Conservation (phyloP, 805 yeast species). For the Starmerella etchellsii region DNA sequence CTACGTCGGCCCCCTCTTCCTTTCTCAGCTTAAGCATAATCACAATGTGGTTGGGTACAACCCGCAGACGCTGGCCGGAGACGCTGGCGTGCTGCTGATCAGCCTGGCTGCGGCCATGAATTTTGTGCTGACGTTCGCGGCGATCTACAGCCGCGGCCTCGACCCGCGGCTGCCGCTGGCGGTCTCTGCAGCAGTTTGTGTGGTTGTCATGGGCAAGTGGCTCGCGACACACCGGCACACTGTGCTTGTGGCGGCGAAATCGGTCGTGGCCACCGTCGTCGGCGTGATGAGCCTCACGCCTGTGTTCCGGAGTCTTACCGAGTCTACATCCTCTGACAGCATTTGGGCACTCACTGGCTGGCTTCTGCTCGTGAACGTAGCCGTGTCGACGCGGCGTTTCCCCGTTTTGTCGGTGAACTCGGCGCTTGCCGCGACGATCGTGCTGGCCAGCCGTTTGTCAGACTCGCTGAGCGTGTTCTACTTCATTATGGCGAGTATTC, state of each 20-base stretch:
- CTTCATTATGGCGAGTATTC: conserved; percentile 62
- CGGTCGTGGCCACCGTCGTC: conserved; percentile 55
- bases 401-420: conserved; percentile 65
- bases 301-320: conserved; percentile 73
- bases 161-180: conserved; percentile 26
- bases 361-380: conserved; percentile 58
- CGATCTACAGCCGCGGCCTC: conserved; percentile 29
- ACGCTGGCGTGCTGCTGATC: conserved; percentile 52
- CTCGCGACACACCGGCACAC: conserved; percentile 2
- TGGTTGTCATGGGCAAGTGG: conserved; percentile 23
- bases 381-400: conserved; percentile 54
- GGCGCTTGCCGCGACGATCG: conserved; percentile 73
- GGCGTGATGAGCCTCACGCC: conserved; percentile 74
- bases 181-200: conserved; percentile 5
- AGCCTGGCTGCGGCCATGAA: conserved; percentile 53
- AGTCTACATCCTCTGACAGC: conserved; percentile 83
- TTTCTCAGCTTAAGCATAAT: conserved; percentile 68
- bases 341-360: conserved; percentile 86
- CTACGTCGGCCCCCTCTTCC: conserved; percentile 68
- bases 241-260: conserved; percentile 34
- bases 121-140: conserved; percentile 56
- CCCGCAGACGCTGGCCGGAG: conserved; percentile 51
- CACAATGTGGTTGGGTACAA: conserved; percentile 59
- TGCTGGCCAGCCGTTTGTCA: conserved; percentile 73
- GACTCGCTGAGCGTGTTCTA: conserved; percentile 70